phyloP scores from a whole-genome alignment of 139 green algal genomes.

The Marvania coccoides region DNA sequence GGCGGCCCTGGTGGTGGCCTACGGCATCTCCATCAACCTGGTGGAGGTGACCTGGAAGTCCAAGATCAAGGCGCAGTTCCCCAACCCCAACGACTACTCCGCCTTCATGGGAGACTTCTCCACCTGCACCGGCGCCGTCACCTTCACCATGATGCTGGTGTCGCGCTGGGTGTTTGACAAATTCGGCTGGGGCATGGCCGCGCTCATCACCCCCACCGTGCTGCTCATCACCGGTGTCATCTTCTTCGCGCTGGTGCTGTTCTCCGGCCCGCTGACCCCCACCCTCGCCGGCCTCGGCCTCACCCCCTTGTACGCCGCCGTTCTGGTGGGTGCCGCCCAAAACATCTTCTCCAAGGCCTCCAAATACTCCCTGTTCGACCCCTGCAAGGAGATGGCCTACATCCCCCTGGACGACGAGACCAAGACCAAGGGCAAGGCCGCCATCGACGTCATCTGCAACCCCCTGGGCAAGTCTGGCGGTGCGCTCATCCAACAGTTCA shows the following conservation, averaged over 20 bases:
- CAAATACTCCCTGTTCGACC: conserved; percentile 99
- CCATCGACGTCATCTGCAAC: conserved; percentile 99
- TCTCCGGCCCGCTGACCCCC: conserved; percentile 61
- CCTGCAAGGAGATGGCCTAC: conserved; percentile 99
- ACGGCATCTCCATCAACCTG: conserved; percentile 99
- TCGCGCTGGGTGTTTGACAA: conserved; percentile 91
- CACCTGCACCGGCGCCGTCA: conserved; percentile 72
- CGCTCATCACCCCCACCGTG: conserved; percentile 93
- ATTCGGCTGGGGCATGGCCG: conserved; percentile 94
- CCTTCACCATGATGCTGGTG: conserved; percentile 96
- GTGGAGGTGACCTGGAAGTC: conserved; percentile 99
- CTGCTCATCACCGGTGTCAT: conserved; percentile 89
- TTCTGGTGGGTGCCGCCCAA: conserved; percentile 93
- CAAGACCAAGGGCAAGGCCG: conserved; percentile 95
- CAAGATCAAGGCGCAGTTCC: conserved; percentile 99
- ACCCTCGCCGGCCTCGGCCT: conserved; percentile 73
- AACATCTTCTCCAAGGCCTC: conserved; percentile 97
- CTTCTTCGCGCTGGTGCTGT: conserved; percentile 96
- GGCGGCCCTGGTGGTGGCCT: conserved; percentile 90
- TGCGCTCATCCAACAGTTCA: conserved; percentile 94
- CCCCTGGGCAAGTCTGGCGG: conserved; percentile 97
- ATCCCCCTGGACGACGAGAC: conserved; percentile 94
- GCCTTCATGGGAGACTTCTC: conserved; percentile 89
- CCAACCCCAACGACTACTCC: conserved; percentile 94
- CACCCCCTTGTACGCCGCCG: conserved; percentile 90